Evolutionary conservation across 1,284 basidiomycete species (phyloP).

Genomic region (Cutaneotrichosporon dermatis): DNA sequence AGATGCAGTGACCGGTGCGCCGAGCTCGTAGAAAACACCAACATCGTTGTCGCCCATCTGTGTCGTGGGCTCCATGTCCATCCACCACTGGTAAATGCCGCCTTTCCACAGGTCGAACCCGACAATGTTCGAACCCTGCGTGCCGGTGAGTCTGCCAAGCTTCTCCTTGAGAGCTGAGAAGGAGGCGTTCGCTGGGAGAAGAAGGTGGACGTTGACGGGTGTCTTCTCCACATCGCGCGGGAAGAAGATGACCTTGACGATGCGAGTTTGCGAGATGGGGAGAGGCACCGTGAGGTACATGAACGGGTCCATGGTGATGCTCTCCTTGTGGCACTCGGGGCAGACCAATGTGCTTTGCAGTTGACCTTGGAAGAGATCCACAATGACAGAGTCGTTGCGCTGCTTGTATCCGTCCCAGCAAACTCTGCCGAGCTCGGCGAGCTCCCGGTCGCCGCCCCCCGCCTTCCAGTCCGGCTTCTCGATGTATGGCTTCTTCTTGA

Average conservation of each 20-base stretch:
- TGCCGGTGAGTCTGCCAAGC: conserved; percentile 41
- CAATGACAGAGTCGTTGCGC: conserved; percentile 96
- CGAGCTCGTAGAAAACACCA: conserved; percentile 41
- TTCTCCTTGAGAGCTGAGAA: conserved; percentile 68
- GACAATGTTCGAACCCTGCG: conserved; percentile 28
- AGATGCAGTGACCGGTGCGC: conserved; percentile 26
- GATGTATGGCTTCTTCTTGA: conserved; percentile 68
- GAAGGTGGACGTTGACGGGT: conserved; percentile 60
- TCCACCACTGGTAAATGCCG: conserved; percentile 38
- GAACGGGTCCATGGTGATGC: conserved; percentile 98
- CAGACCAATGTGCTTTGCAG: conserved; percentile 78
- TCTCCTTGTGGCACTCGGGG: conserved; percentile 92
- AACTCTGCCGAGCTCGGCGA: conserved; percentile 74
- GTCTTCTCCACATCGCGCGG: conserved; percentile 61
- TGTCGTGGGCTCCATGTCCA: conserved; percentile 38
- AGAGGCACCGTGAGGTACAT: conserved; percentile 98
- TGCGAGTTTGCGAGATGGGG: conserved; percentile 84
- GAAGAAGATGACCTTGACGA: conserved; percentile 67
- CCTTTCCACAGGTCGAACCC: conserved; percentile 43
- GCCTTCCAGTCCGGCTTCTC: conserved; percentile 98
- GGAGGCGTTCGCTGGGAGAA: conserved; percentile 69
- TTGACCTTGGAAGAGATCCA: conserved; percentile 97
- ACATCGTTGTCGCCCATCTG: conserved; percentile 41
- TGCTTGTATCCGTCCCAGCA: conserved; percentile 98
- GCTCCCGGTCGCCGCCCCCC: conserved; percentile 71